Evolutionary conservation across 1,284 basidiomycete genomes (phyloP), one percentile per base, ranked within the genome.

Genomic region (Leccinum subrobustum): DNA sequence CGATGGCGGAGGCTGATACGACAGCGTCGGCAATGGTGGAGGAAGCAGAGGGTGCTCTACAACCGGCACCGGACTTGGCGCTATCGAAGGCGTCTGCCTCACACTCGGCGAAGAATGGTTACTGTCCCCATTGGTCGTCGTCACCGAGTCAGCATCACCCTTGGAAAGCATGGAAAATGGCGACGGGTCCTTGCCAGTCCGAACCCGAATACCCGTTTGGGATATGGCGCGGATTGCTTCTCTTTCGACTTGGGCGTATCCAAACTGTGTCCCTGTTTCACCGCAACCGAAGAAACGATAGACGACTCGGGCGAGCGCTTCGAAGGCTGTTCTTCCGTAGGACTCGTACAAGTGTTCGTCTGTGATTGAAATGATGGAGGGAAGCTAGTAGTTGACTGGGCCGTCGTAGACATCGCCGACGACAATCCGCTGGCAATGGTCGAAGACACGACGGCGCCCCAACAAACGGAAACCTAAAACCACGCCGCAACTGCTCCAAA

Each of bases 401-500:
- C 3, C 3, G 29, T 29, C 29, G 42, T 18, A 11, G 39, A 18
- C 42, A 44, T 11, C 9, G 42, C 42, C 5, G 42, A 39, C 37
- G 35, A 2, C 11, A 12, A 48, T 31, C n/a, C 51, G 25, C 12
- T 18, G 23, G 60, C 54, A 18, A 61, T 39, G 4, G 56, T 59
- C 48, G 64, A 52, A 6, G 67, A 65, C 52, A 67, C 27, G 44
- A 82, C 77, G 78, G 75, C 0, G 71, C 68, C n/a, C 79, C 76
- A 31, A 82, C 77, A 62, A 78, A 84, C 6, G 82, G 82, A 11
- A 84, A 69, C 60, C 78, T 76, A 65, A 83, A 83, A 51, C 75
- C 76, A 14, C 70, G 67, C 14, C 65, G 65, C 25, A 73, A 50
- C 20, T 69, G 67, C 56, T 72, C 70, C 27, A 72, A 65, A 47